A percentile compares a stretch with the other conserved stretches of the same genome.
Conservation (phyloP, 441 rosid genomes). For the Dalechampia spathulata region DNA sequence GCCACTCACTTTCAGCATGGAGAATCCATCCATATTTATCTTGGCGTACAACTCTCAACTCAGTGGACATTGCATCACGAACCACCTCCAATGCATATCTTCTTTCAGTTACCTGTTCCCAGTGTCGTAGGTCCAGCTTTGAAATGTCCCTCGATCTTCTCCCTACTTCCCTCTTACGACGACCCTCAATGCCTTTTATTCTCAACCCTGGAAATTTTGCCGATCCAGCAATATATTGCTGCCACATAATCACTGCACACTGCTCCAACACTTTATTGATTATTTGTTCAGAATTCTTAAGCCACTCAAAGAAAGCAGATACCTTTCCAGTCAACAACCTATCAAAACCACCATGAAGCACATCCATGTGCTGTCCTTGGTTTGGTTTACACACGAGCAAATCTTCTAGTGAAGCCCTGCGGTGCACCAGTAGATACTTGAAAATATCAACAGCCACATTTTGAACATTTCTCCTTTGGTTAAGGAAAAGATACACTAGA, state of each 20-base stretch:
- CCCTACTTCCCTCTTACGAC: conserved; percentile 92
- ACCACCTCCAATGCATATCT: conserved; percentile 95
- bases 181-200: conserved; percentile 94
- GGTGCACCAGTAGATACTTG: conserved; percentile 85
- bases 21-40: conserved; percentile 99
- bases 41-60: conserved; percentile 99
- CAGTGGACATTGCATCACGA: conserved; percentile 99
- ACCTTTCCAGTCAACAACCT: conserved; percentile 78
- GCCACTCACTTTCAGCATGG: conserved; percentile 99
- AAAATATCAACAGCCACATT: conserved; percentile 80
- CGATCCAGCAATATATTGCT: conserved; percentile 91
- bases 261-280: conserved; percentile 93
- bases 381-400: conserved; percentile 86
- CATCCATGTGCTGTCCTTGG: conserved; percentile 81
- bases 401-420: conserved; percentile 90
- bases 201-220: conserved; percentile 98
- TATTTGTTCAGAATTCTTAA: conserved; percentile 66
- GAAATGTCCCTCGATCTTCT: conserved; percentile 82
- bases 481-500: conserved; percentile 77
- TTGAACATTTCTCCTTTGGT: conserved; percentile 79
- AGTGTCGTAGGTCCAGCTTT: conserved; percentile 80
- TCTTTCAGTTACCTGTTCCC: conserved; percentile 96
- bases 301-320: conserved; percentile 83
- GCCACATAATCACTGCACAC: conserved; percentile 99
- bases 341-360: conserved; percentile 96